Conservation (phyloP, 371 early-diverging fungal species). For the Batkoa obscura region DNA sequence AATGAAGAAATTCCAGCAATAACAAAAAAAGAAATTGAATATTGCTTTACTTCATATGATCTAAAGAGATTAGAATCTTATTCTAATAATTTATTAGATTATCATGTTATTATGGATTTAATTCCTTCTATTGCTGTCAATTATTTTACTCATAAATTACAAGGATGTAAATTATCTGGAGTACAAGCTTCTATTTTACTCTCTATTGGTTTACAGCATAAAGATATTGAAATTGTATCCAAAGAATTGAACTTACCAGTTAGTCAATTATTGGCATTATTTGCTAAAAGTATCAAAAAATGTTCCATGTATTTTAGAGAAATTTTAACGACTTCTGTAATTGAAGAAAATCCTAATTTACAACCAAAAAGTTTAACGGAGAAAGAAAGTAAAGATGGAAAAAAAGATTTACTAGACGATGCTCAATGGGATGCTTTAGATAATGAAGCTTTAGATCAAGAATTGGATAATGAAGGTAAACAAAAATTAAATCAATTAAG, state of each 20-base stretch:
- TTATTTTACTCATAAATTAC: conserved; percentile 49
- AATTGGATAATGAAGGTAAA: conserved; percentile 57
- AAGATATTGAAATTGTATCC: conserved; percentile 68
- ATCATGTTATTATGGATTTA: conserved; percentile 89
- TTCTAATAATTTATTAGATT: conserved; percentile 83
- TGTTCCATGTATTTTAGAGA: conserved; percentile 38
- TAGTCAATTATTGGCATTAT: conserved; percentile 78
- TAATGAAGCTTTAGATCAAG: conserved; percentile 44
- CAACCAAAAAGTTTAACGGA: conserved; percentile 6
- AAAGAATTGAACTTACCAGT: conserved; percentile 62
- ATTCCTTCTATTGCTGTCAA: conserved; percentile 59
- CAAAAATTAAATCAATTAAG: conserved; percentile 37
- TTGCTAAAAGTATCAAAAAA: conserved; percentile 75
- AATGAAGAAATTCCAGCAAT: conserved; percentile 11
- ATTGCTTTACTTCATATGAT: conserved; percentile 65
- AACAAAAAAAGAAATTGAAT: conserved; percentile 27
- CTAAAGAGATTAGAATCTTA: conserved; percentile 89
- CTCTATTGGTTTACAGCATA: conserved; percentile 81
- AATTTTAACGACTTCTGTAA: conserved; percentile 21
- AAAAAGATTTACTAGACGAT: conserved; percentile 35
- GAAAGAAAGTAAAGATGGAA: background rate
- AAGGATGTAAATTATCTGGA: conserved; percentile 50
- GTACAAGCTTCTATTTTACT: conserved; percentile 73
- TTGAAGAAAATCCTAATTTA: conserved; percentile 8
- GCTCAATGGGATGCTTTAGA: conserved; percentile 69